Conservation (phyloP, 805 yeast genomes). For the Sungouiozyma intestinalis region DNA sequence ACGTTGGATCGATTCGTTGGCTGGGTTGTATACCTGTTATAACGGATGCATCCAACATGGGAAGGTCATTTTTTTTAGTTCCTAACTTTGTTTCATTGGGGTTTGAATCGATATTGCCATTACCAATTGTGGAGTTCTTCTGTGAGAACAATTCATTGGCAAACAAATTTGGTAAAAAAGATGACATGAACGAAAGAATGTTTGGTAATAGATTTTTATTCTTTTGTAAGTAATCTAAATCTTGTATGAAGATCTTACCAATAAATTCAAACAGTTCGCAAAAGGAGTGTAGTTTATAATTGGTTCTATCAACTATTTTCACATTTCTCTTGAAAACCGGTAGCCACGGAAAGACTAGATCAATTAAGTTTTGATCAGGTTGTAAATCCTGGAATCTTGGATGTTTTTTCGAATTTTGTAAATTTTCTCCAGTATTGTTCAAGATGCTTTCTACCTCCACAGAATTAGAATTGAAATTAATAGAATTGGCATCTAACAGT, state of each 20-base stretch:
- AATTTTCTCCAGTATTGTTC: conserved; percentile 5
- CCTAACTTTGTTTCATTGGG: conserved; percentile 1
- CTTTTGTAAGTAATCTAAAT: conserved; percentile 19
- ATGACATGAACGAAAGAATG: conserved; percentile 19
- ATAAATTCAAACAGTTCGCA: conserved; percentile 27
- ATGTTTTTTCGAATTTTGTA: conserved; percentile 6
- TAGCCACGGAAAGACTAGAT: conserved; percentile 26
- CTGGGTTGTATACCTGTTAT: background rate
- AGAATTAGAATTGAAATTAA: conserved; percentile 8
- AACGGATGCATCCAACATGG: background rate
- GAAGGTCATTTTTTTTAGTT: background rate
- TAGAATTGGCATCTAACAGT: conserved; percentile 15
- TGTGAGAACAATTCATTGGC: conserved; percentile 14
- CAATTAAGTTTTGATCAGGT: conserved; percentile 17
- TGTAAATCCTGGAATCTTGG: conserved; percentile 15
- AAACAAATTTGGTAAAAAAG: conserved; percentile 24
- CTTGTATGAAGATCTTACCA: conserved; percentile 23
- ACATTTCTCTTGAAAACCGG: conserved; percentile 20
- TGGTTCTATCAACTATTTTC: conserved; percentile 21
- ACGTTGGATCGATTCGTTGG: conserved; percentile 1
- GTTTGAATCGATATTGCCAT: background rate
- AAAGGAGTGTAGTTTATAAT: conserved; percentile 24
- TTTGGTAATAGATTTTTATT: conserved; percentile 19
- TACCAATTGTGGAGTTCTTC: background rate
- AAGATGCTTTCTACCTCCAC: conserved; percentile 1